phyloP scores from a whole-genome alignment of 2,329 filamentous ascomycete species.

The Ilyonectria robusta region DNA sequence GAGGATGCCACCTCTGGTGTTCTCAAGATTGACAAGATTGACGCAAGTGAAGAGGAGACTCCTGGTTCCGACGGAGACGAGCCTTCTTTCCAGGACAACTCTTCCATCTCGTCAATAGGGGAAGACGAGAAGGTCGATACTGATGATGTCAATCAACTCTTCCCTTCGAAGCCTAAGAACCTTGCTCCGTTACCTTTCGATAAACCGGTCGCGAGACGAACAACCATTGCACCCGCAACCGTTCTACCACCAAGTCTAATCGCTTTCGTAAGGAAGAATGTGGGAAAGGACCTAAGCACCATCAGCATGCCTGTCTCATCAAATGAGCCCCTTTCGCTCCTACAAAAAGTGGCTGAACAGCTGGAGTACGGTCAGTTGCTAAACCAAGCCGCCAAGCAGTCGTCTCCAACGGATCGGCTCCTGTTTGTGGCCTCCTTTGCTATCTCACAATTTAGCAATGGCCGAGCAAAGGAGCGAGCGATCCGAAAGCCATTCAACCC shows the following conservation, averaged over 20 bases:
- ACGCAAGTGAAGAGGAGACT: conserved; percentile 78
- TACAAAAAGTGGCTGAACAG: conserved; percentile 92
- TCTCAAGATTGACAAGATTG: conserved; percentile 81
- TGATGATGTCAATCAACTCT: conserved; percentile 75
- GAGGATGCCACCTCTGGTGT: conserved; percentile 77
- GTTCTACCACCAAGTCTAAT: conserved; percentile 91
- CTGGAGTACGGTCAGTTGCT: conserved; percentile 91
- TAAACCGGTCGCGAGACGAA: conserved; percentile 75
- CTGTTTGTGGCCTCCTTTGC: conserved; percentile 93
- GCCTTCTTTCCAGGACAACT: conserved; percentile 66
- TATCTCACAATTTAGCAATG: conserved; percentile 85
- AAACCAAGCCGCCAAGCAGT: conserved; percentile 78
- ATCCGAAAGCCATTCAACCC: conserved; percentile 98
- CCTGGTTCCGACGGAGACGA: conserved; percentile 70
- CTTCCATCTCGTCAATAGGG: conserved; percentile 71
- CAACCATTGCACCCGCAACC: conserved; percentile 79
- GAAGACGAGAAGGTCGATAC: conserved; percentile 71
- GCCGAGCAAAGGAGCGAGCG: conserved; percentile 88
- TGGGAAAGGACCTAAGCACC: conserved; percentile 96
- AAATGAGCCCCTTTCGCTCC: conserved; percentile 90
- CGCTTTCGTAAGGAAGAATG: conserved; percentile 95
- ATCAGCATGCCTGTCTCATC: conserved; percentile 98
- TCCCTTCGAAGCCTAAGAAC: conserved; percentile 82
- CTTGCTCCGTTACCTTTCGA: conserved; percentile 83
- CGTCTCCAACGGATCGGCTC: conserved; percentile 76